Evolutionary conservation across 495 filamentous ascomycete species (phyloP), one percentile per base, ranked within the genome.

Genomic region (Glarea lozoyensis): DNA sequence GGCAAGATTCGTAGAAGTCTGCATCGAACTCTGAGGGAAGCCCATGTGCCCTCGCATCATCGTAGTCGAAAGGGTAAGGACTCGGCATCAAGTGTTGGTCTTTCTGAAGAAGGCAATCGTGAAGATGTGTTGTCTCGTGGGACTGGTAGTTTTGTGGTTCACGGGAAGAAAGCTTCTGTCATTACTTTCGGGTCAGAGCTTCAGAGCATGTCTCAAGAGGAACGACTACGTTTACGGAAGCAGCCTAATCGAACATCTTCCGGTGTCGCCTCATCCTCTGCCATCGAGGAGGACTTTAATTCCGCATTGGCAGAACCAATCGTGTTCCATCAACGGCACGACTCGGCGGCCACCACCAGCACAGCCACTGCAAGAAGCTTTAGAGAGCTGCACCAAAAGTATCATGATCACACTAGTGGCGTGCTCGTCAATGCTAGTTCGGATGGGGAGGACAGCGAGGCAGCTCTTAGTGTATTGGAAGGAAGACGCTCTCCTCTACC

Each of bases 161-260:
- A 98, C 56, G 92, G 92, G 42, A 98, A 98, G 67, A 97, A 98
- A 60, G 92, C 92, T 2, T 94, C 87, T 0, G 83, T 98, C 37
- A 81, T 98, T 46, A 94, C 86, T 20, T 94, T 98, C 60, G 89
- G 89, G 6, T 81, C 79, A 27, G 93, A 96, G 51, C 84, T 93
- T 71, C 81, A 92, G 54, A 81, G 73, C 52, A 81, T 92, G 63
- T 75, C 82, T 2, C 70, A 80, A 1, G 88, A 93, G 48, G 87
- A 93, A 51, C 78, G 81, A 13, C 64, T 88, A 39, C 66, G 68
- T 23, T 61, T 68, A 20, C 43, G 48, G 18, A 54, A 43, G 30
- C 44, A 49, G 24, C 34, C 48, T 9, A 45, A 54, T 18, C 54
- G 43, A 29, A 48, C 54, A 18, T 51, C 49, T n/a, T 19, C 40